Evolutionary conservation across 306 rosid species (phyloP).

Genomic region (Hylodesmum podocarpum): DNA sequence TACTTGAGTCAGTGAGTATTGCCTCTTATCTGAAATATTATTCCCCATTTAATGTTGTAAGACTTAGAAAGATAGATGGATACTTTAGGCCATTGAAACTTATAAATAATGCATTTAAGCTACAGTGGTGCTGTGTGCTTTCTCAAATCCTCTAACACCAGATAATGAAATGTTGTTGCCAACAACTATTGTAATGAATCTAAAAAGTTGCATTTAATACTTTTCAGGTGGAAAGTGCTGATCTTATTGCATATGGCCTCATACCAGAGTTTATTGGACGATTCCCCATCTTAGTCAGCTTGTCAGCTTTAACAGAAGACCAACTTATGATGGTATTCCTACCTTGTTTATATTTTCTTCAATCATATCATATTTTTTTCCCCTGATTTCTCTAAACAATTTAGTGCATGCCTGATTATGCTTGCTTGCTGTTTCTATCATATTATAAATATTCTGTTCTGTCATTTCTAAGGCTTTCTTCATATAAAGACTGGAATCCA

Average conservation of each 20-base stretch:
- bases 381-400: constrained; percentile 3
- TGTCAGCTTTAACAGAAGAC: constrained; percentile 87
- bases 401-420: not conserved
- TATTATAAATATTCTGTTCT: constrained; percentile 13
- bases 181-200: constrained; percentile 26
- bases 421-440: constrained; percentile 8
- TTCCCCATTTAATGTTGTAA: not conserved
- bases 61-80: not conserved
- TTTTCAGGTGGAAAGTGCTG: constrained; percentile 94
- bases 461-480: not conserved
- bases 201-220: constrained; percentile 23
- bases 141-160: not conserved
- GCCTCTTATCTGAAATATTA: constrained; percentile 2
- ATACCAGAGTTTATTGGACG: constrained; percentile 99
- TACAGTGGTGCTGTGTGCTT: constrained; percentile 10
- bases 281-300: constrained; percentile 89
- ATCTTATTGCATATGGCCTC: constrained; percentile 95
- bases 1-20: constrained; percentile 78
- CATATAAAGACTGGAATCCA: not conserved
- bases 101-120: constrained; percentile 1
- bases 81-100: not conserved
- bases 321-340: constrained; percentile 85
- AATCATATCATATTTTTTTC: not conserved
- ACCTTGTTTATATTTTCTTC: not conserved
- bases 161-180: not conserved